phyloP scores from a whole-genome alignment of 2,329 filamentous ascomycete genomes.

The Coniosporium tulheliwenetii region DNA sequence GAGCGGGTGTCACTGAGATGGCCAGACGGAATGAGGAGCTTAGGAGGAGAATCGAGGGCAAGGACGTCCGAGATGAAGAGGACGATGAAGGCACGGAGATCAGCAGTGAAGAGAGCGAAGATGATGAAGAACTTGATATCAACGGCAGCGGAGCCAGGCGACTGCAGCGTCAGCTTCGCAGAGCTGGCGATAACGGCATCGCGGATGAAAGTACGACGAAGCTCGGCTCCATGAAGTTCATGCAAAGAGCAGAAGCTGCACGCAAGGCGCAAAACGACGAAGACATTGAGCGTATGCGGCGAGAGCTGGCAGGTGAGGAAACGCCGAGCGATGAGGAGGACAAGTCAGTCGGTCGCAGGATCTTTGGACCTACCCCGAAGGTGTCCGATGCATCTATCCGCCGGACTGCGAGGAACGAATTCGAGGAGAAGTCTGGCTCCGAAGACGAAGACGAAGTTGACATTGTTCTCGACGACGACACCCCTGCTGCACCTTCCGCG shows the following conservation, averaged over 20 bases:
- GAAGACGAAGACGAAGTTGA: constrained; percentile 24
- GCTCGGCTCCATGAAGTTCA: constrained; percentile 79
- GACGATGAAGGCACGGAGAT: constrained; percentile 36
- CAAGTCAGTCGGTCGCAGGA: constrained; percentile 51
- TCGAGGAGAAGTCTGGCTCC: constrained; percentile 43
- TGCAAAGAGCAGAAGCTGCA: constrained; percentile 73
- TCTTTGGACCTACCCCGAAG: constrained; percentile 42
- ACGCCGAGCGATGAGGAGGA: constrained; percentile 35
- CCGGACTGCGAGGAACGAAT: constrained; percentile 31
- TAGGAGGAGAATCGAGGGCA: constrained; percentile 62
- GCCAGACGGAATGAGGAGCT: constrained; percentile 71
- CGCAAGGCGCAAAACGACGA: constrained; percentile 70
- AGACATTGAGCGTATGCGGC: constrained; percentile 40
- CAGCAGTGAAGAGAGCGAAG: constrained; percentile 35
- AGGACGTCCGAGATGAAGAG: constrained; percentile 34
- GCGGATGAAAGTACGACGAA: constrained; percentile 33
- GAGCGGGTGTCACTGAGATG: constrained; percentile 64
- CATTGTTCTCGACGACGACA: constrained; percentile 16
- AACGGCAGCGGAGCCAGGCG: constrained; percentile 16
- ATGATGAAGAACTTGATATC: constrained; percentile 45
- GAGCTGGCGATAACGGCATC: constrained; percentile 5
- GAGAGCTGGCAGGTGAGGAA: constrained; percentile 50
- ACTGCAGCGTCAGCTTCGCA: neutral
- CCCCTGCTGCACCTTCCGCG: neutral
- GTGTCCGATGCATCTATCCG: constrained; percentile 13